Evolutionary conservation across 2,329 filamentous ascomycete genomes (phyloP).

Genomic region (Ophiostoma sp.): DNA sequence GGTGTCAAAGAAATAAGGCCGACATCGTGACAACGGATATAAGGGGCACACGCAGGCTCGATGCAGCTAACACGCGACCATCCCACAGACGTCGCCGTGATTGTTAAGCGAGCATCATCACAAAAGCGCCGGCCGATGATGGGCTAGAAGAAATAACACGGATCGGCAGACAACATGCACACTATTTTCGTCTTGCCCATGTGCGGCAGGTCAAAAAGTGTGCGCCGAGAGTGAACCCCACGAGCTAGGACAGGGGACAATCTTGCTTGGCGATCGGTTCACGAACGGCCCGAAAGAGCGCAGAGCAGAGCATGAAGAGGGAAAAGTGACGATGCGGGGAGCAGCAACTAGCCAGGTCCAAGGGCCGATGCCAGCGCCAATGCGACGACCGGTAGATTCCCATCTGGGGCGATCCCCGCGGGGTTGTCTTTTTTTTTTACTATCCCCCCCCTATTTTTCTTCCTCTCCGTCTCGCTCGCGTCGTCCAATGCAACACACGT

Average conservation of each 20-base stretch:
- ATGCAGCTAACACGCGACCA: not conserved
- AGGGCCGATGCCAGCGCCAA: not conserved
- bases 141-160: not conserved
- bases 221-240: not conserved
- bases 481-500: not conserved
- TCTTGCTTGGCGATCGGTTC: not conserved
- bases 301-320: not conserved
- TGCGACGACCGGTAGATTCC: not conserved
- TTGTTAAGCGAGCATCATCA: not conserved
- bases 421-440: not conserved
- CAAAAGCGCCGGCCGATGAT: not conserved
- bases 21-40: not conserved
- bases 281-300: slow-evolving; percentile 17
- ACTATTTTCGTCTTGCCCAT: not conserved
- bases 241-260: not conserved
- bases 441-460: not conserved
- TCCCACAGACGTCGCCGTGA: not conserved
- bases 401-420: not conserved
- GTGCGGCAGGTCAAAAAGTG: not conserved
- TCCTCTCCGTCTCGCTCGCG: too few relatives aligned
- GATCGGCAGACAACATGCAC: not conserved
- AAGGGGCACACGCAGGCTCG: not conserved
- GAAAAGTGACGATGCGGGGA: not conserved
- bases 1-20: not conserved
- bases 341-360: not conserved